Base-by-base conservation (phyloP, 176 grass and related monocot species). In the Chrysopogon serrulatus region DNA sequence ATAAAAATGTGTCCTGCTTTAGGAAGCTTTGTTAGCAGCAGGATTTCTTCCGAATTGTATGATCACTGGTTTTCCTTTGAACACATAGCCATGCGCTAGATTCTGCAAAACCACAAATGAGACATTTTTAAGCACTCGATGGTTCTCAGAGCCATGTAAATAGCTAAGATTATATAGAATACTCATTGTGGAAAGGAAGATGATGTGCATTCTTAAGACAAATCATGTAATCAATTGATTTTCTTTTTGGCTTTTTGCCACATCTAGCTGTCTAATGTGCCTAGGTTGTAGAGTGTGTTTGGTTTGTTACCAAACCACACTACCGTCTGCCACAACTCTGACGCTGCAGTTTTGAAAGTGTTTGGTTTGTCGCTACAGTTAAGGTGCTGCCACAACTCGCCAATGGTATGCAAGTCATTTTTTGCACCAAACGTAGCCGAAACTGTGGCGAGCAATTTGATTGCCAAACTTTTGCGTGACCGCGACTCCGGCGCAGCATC, bases 21-120 rank as follows among this genome's bases (percentile, higher is more conserved):
- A 92, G 35, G 84, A 84, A 71, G 80, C 43, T 93, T 95, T 95
- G 72, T 82, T 87, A 47, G 80, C 82, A 87, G 84, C 84, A 87
- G 96, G 89, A 74, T 88, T 98, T 21, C 96, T 92, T 49, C 91
- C 96, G 68, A 98, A 95, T 45, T 98, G 96, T 73, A 98, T 95
- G 68, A 98, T 94, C 77, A 95, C 92, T 6, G 91, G 91, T 64
- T 98, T 98, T 54, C 96, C 91, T 88, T 95, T 94, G 83, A 95
- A 95, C 57, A 90, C 87, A 71, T 87, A 95, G 23, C 93, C 96
- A 92, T 98, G 90, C 13, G 91, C 91, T 57, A 98, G 56, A 90
- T 80, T 95, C 95, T 98, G 92, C 82, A 93, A 79, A 91, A 76
- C 43, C 48, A 73, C 72, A 85, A 80, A 85, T 17, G 10, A 30